phyloP scores from a whole-genome alignment of 768 basidiomycete genomes.

The Leccinum rimulosum region DNA sequence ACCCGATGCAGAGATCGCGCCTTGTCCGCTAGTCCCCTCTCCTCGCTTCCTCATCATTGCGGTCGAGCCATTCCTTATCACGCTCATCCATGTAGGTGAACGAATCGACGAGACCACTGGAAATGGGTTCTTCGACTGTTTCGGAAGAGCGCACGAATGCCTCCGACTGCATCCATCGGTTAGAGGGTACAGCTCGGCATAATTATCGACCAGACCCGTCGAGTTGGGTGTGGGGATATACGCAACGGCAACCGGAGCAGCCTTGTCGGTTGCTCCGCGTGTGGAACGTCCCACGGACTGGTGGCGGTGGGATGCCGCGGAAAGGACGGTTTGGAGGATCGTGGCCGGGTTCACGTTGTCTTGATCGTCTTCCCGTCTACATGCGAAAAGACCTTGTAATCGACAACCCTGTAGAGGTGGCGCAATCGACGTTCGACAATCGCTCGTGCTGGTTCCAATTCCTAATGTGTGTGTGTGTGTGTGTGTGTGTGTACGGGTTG shows the following conservation, averaged over 20 bases:
- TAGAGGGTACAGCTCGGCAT: conserved; percentile 68
- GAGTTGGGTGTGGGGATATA: conserved; percentile 95
- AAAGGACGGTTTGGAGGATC: conserved; percentile 50
- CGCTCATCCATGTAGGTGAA: conserved; percentile 96
- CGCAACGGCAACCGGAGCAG: conserved; percentile 46
- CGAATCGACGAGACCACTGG: conserved; percentile 62
- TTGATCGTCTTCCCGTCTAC: too few relatives aligned
- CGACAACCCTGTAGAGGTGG: too few relatives aligned
- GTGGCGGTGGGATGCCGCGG: conserved; percentile 51
- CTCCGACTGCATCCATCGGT: conserved; percentile 72
- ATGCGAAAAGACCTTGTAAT: too few relatives aligned
- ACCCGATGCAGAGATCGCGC: conserved; percentile 53
- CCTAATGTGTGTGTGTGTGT: too few relatives aligned
- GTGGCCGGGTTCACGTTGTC: too few relatives aligned
- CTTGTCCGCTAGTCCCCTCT: conserved; percentile 80
- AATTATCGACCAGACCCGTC: conserved; percentile 75
- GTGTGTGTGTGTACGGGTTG: too few relatives aligned
- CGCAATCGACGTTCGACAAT: too few relatives aligned
- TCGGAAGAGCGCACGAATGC: conserved; percentile 81
- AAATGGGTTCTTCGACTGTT: conserved; percentile 76
- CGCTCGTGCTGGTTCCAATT: too few relatives aligned
- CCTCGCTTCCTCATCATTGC: conserved; percentile 84
- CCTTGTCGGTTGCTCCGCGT: conserved; percentile 34
- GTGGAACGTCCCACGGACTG: conserved; percentile 37
- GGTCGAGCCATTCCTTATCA: conserved; percentile 92